Evolutionary conservation across 2,329 filamentous ascomycete species (phyloP).

Genomic region (Raffaelea albimanens): DNA sequence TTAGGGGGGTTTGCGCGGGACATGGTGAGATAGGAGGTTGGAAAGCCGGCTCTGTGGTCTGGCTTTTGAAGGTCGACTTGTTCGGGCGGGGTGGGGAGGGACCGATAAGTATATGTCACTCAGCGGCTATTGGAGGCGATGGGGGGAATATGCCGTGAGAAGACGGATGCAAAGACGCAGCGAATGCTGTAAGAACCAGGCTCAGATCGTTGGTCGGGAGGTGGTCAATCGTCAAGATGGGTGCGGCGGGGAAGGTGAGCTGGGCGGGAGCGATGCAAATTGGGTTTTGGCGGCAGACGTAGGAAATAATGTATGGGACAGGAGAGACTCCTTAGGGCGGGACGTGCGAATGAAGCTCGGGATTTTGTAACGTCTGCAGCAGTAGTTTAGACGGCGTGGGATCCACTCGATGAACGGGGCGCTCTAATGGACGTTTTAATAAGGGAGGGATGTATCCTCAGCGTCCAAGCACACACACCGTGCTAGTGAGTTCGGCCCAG

Average conservation of each 20-base stretch:
- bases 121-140: neutral
- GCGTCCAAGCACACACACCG: conserved; percentile 11
- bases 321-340: neutral
- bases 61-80: neutral
- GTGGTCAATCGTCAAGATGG: too few relatives aligned
- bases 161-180: neutral
- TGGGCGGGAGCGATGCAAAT: too few relatives aligned
- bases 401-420: conserved; percentile 6
- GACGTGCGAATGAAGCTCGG: neutral
- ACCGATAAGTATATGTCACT: neutral
- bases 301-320: neutral
- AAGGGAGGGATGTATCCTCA: conserved; percentile 6
- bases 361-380: conserved; percentile 7
- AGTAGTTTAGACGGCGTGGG: conserved; percentile 4
- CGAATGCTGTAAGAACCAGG: too few relatives aligned
- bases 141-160: neutral
- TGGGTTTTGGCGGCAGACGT: too few relatives aligned
- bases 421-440: neutral
- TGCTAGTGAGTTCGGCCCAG: conserved; percentile 5
- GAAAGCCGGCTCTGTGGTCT: neutral
- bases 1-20: conserved; percentile 48
- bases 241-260: too few relatives aligned
- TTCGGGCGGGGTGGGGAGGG: too few relatives aligned
- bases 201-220: too few relatives aligned
- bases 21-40: conserved; percentile 27